A percentile compares a stretch with the other conserved stretches of the same genome.
These are phyloP conservation scores for Ceratocystis cubensis DNA, from an alignment of 2,329 filamentous ascomycete species.

Conservation along the genomic window DNA sequence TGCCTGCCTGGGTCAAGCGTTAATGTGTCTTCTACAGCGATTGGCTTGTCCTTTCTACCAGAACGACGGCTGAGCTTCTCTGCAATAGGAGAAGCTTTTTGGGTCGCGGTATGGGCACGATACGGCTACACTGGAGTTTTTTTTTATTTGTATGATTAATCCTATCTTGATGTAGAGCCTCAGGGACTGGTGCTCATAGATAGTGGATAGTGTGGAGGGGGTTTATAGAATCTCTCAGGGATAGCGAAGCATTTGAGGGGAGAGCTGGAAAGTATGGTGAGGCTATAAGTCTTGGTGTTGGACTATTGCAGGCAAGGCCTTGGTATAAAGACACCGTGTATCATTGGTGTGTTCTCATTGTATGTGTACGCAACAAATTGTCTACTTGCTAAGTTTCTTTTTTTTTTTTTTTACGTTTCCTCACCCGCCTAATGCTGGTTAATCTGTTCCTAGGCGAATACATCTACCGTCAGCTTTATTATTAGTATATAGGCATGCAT, in stretches of 20 bases:
- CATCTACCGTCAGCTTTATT: too few relatives aligned
- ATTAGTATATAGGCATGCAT: too few relatives aligned
- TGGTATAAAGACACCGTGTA: slow-evolving; percentile 5
- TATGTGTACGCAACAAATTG: slow-evolving; percentile 9
- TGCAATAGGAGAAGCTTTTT: not conserved
- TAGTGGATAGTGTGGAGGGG: not conserved
- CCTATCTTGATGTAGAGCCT: not conserved
- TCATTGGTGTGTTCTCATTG: slow-evolving; percentile 12
- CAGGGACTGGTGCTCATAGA: not conserved
- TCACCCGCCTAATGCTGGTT: not conserved
- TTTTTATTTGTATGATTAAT: slow-evolving; percentile 7
- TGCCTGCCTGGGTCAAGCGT: slow-evolving; percentile 93
- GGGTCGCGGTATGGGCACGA: not conserved
- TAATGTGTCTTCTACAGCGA: slow-evolving; percentile 27
- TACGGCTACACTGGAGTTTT: not conserved
- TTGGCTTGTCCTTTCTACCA: not conserved
- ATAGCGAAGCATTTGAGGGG: not conserved
- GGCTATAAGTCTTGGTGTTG: not conserved
- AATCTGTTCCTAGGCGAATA: too few relatives aligned
- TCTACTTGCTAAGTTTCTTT: not conserved
- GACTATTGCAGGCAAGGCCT: not conserved
- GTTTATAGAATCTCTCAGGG: not conserved
- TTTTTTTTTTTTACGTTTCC: not conserved
- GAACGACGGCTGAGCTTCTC: not conserved
- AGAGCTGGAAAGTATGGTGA: not conserved